phyloP scores from a whole-genome alignment of 1,284 basidiomycete genomes.

The Naganishia cerealis region DNA sequence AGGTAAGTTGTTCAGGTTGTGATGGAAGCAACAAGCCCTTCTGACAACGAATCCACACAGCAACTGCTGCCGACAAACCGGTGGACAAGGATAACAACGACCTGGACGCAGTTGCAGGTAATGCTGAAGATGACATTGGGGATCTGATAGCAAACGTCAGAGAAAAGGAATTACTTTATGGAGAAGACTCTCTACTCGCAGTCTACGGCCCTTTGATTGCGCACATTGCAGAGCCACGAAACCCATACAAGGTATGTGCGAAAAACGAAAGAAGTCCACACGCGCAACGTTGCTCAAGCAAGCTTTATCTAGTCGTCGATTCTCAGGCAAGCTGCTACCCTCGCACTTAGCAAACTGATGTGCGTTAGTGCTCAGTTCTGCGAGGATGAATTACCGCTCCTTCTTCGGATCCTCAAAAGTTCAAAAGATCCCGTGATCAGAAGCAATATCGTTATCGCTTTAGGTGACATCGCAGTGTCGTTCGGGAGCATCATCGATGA shows the following conservation, averaged over 20 bases:
- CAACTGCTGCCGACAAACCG: slow-evolving; percentile 51
- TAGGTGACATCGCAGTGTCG: slow-evolving; percentile 94
- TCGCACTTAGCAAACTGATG: slow-evolving; percentile 93
- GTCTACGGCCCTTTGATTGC: slow-evolving; percentile 86
- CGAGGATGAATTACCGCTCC: slow-evolving; percentile 78
- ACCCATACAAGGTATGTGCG: slow-evolving; percentile 75
- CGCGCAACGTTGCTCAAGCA: slow-evolving; percentile 8
- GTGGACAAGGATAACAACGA: slow-evolving; percentile 74
- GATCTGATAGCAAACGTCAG: slow-evolving; percentile 80
- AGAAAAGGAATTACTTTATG: slow-evolving; percentile 85
- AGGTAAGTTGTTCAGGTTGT: slow-evolving; percentile 57
- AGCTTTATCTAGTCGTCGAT: slow-evolving; percentile 68
- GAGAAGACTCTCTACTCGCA: slow-evolving; percentile 76
- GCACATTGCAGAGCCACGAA: slow-evolving; percentile 77
- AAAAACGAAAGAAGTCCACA: not conserved
- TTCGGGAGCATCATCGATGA: slow-evolving; percentile 96
- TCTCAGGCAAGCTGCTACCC: slow-evolving; percentile 79
- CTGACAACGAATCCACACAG: slow-evolving; percentile 47
- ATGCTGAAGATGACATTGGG: slow-evolving; percentile 96
- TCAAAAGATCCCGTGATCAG: slow-evolving; percentile 85
- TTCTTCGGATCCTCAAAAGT: slow-evolving; percentile 91
- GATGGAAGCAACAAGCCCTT: not conserved
- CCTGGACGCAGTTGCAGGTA: slow-evolving; percentile 93
- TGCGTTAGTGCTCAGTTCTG: slow-evolving; percentile 94
- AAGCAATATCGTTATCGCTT: slow-evolving; percentile 93